Base-by-base conservation (phyloP, 1,284 basidiomycete genomes). In the Ustilago sp. region DNA sequence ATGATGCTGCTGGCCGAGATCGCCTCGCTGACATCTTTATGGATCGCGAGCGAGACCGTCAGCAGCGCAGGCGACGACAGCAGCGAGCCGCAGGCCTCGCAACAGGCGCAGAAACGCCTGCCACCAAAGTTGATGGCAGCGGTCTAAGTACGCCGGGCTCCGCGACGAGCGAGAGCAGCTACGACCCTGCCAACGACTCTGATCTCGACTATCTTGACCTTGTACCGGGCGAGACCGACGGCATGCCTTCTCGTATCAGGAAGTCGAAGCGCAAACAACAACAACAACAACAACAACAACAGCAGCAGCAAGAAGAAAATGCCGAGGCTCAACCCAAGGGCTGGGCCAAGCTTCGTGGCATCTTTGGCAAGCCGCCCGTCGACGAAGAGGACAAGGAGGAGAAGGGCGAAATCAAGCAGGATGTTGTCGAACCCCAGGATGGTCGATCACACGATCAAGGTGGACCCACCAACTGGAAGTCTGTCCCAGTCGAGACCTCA, bases 391-490 rank as follows among this genome's bases (percentile, higher is more conserved):
- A 82, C 28, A 48, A 61, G 15, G 73, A 76, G 32, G 80, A 82
- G 35, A 68, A 70, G 51, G 71, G 72, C 5, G 61, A 79, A 51
- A 63, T 64, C 32, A 28, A n/a, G 7, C 51, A 55, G 31, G 50
- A 39, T 6, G 57, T 23, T 56, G 55, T 23, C 58, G 66, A 56
- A 32, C 53, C 45, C 23, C 61, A 64, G 36, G 45, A 43, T n/a
- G 52, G 52, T 23, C 41, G 31, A 32, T 59, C 71, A 34, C 67
- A 81, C 39, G 77, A 76, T 1, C 58, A 79, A 12, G 79, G 77
- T 9, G 83, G 82, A 2, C 81, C 84, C 2, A 86, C 84, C 32
- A 86, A 86, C 58, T 69, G 61, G 63, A 86, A 86, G 70, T 79
- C 80, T 31, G 81, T 86, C 1, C 81, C 83, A 48, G 84, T 86